Evolutionary conservation across 2,329 filamentous ascomycete species (phyloP).

Genomic region (Dothistroma septosporum): DNA sequence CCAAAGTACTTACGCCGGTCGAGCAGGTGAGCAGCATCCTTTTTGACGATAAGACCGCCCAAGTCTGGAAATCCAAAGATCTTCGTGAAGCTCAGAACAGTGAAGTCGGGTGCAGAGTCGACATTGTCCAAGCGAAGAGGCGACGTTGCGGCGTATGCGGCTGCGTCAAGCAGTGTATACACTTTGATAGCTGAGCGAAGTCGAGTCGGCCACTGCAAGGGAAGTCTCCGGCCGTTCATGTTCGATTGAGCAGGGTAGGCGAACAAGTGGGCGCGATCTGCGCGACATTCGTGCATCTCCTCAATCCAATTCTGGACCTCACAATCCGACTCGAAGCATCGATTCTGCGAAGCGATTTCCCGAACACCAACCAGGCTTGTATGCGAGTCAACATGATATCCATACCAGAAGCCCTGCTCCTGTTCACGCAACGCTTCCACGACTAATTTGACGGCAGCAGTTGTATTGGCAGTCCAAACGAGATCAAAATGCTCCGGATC

Average conservation of each 20-base stretch:
- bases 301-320: slow-evolving; percentile 64
- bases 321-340: slow-evolving; percentile 61
- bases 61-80: slow-evolving; percentile 97
- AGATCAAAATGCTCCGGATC: slow-evolving; percentile 79
- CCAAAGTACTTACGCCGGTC: slow-evolving; percentile 76
- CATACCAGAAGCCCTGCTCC: slow-evolving; percentile 69
- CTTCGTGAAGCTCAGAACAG: slow-evolving; percentile 86
- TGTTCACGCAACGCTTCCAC: slow-evolving; percentile 69
- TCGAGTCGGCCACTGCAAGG: slow-evolving; percentile 59
- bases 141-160: slow-evolving; percentile 73
- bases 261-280: slow-evolving; percentile 52
- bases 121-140: slow-evolving; percentile 65
- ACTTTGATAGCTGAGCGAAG: not conserved
- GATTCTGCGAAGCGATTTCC: slow-evolving; percentile 56
- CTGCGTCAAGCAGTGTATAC: slow-evolving; percentile 78
- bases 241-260: slow-evolving; percentile 91
- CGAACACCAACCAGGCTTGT: slow-evolving; percentile 81
- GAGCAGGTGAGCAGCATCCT: slow-evolving; percentile 60
- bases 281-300: slow-evolving; percentile 12
- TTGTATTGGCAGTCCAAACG: slow-evolving; percentile 89
- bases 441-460: slow-evolving; percentile 83
- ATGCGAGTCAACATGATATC: slow-evolving; percentile 78
- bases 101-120: slow-evolving; percentile 71
- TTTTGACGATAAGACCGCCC: slow-evolving; percentile 77
- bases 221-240: slow-evolving; percentile 76